phyloP scores from a whole-genome alignment of 2,329 filamentous ascomycete genomes.

The Lecanoromycetidae sp. region DNA sequence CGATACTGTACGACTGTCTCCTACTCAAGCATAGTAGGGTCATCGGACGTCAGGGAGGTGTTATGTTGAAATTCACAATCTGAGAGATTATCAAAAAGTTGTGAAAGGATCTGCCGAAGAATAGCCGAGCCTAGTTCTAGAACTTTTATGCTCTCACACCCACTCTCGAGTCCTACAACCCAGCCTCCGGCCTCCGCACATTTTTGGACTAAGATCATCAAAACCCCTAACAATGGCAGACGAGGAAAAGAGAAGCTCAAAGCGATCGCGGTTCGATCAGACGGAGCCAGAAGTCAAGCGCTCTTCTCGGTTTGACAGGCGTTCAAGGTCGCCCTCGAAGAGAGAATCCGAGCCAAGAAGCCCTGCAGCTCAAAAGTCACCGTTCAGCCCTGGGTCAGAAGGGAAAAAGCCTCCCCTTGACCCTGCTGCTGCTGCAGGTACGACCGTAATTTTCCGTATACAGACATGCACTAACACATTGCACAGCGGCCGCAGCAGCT shows the following conservation, averaged over 20 bases:
- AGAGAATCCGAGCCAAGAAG: constrained; percentile 59
- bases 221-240: constrained; percentile 53
- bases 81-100: not conserved
- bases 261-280: constrained; percentile 91
- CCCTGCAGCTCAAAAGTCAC: constrained; percentile 48
- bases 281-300: constrained; percentile 69
- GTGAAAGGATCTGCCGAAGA: constrained; percentile 2
- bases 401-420: constrained; percentile 44
- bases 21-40: too few relatives aligned
- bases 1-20: not conserved
- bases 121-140: not conserved
- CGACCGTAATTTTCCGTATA: constrained; percentile 5
- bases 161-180: not conserved
- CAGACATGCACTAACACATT: constrained; percentile 18
- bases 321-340: constrained; percentile 68
- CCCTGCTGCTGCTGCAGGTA: constrained; percentile 68
- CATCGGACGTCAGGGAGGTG: too few relatives aligned
- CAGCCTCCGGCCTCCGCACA: not conserved
- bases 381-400: constrained; percentile 36
- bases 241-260: constrained; percentile 56
- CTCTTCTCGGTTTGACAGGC: constrained; percentile 74
- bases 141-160: not conserved
- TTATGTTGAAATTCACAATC: not conserved
- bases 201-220: not conserved
- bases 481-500: constrained; percentile 70